Percentiles rank a stretch among this genome's conserved stretches.
These are phyloP conservation scores for Dorcoceras hygrometricum DNA, from an alignment of 257 asterid genomes.

Conservation along the genomic window DNA sequence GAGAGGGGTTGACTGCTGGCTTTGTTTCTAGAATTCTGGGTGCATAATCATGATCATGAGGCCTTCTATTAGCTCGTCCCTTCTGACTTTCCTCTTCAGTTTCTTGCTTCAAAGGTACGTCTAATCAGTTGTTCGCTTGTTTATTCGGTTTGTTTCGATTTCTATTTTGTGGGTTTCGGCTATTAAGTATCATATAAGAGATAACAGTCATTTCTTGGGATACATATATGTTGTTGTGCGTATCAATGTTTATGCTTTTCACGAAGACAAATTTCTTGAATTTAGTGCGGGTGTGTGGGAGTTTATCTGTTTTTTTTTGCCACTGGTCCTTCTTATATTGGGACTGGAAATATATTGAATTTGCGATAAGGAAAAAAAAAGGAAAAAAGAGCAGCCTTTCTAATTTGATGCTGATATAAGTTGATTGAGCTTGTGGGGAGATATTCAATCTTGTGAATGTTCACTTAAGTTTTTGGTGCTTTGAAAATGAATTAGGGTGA, in stretches of 20 bases:
- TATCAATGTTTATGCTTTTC: not conserved
- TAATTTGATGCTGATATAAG: slow-evolving; percentile 10
- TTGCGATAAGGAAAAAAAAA: no score
- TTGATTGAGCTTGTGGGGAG: slow-evolving; percentile 12
- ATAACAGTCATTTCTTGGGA: not conserved
- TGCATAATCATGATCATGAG: slow-evolving; percentile 24
- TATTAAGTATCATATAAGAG: not conserved
- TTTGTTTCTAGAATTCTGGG: slow-evolving; percentile 4
- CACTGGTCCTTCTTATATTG: slow-evolving; percentile 4
- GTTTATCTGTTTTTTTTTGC: not conserved
- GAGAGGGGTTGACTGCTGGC: not conserved
- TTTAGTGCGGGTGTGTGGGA: not conserved
- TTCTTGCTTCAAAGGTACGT: slow-evolving; percentile 31
- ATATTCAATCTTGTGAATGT: slow-evolving; percentile 1
- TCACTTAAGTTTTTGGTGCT: slow-evolving; percentile 12
- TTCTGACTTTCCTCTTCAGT: slow-evolving; percentile 24
- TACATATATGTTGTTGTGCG: not conserved
- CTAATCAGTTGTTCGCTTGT: not conserved
- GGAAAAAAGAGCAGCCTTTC: slow-evolving; percentile 1
- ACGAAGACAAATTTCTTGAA: slow-evolving; percentile 22
- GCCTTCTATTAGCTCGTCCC: slow-evolving; percentile 19
- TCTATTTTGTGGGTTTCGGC: not conserved
- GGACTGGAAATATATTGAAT: not conserved
- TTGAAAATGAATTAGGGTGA: slow-evolving; percentile 42
- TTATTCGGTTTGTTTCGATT: not conserved